Evolutionary conservation across 768 basidiomycete species (phyloP).

Genomic region (Thelephora ganbajun): DNA sequence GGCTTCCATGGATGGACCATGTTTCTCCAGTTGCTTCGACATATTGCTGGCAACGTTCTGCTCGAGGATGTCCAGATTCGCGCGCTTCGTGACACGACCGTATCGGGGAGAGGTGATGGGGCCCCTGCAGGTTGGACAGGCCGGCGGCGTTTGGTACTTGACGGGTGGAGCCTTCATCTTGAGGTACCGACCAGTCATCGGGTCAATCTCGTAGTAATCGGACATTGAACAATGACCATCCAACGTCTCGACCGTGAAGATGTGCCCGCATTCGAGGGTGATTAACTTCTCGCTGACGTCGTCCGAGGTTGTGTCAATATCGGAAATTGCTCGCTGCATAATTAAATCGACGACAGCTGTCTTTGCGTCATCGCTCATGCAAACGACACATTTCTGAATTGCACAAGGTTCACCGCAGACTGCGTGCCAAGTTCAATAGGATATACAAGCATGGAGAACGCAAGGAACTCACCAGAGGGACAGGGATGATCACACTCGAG

Average conservation of each 20-base stretch:
- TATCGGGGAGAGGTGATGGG: conserved; percentile 21
- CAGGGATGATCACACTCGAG: conserved; percentile 24
- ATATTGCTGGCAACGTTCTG: conserved; percentile 21
- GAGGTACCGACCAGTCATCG: conserved; percentile 10
- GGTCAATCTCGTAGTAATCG: conserved; percentile 16
- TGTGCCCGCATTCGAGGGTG: conserved; percentile 21
- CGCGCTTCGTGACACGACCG: conserved; percentile 21
- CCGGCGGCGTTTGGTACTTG: conserved; percentile 16
- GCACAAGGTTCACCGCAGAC: conserved; percentile 26
- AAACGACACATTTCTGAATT: conserved; percentile 18
- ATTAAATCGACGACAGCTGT: conserved; percentile 23
- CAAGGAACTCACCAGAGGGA: conserved; percentile 18
- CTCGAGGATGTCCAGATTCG: conserved; percentile 23
- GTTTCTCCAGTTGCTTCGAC: conserved; percentile 11
- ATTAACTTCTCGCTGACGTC: conserved; percentile 18
- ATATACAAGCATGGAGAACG: not conserved
- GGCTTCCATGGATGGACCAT: conserved; percentile 4
- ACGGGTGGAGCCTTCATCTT: conserved; percentile 15
- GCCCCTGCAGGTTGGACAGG: conserved; percentile 22
- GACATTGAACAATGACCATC: conserved; percentile 21
- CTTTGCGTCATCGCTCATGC: conserved; percentile 13
- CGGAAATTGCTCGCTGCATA: conserved; percentile 16
- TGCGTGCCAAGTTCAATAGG: conserved; percentile 4
- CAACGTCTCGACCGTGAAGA: conserved; percentile 26
- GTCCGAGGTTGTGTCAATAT: conserved; percentile 11